phyloP scores from a whole-genome alignment of 306 rosid genomes.

The Malus sylvestris region DNA sequence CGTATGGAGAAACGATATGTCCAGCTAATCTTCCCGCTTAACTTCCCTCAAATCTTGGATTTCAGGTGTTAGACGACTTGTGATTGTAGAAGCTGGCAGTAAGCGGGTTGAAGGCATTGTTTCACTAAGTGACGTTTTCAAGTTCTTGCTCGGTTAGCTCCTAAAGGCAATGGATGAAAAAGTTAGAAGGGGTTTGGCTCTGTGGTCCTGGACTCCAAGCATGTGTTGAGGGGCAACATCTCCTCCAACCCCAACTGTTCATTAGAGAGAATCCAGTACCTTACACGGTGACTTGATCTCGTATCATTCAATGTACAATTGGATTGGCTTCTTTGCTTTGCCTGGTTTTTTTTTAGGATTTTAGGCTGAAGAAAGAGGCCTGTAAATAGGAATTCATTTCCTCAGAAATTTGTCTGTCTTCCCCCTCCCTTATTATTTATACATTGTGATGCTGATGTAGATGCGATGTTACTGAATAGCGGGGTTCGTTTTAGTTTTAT shows the following conservation, averaged over 20 bases:
- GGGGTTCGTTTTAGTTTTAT: conserved; percentile 17
- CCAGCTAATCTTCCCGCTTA: background rate
- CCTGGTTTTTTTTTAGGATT: conserved; percentile 63
- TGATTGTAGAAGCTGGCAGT: conserved; percentile 97
- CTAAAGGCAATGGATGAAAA: conserved; percentile 21
- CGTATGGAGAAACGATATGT: background rate
- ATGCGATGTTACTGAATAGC: conserved; percentile 36
- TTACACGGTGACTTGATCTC: conserved; percentile 35
- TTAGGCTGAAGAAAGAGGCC: conserved; percentile 70
- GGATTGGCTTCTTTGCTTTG: conserved; percentile 59
- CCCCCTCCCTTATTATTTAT: conserved; percentile 26
- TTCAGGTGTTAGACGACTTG: conserved; percentile 83
- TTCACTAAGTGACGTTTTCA: conserved; percentile 78
- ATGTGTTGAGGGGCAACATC: conserved; percentile 18
- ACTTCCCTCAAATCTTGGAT: conserved; percentile 1
- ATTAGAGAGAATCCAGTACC: conserved; percentile 27
- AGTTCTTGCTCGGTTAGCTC: conserved; percentile 69
- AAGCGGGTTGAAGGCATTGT: conserved; percentile 91
- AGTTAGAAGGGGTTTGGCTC: conserved; percentile 20
- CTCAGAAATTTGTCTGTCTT: conserved; percentile 41
- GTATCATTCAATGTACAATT: conserved; percentile 42
- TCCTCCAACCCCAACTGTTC: conserved; percentile 18
- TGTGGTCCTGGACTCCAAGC: conserved; percentile 22
- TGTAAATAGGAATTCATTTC: conserved; percentile 53
- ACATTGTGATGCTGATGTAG: conserved; percentile 40